Base-by-base conservation (phyloP, 1,139 yeast genomes). In the Debaryomycetaceae sp. region DNA sequence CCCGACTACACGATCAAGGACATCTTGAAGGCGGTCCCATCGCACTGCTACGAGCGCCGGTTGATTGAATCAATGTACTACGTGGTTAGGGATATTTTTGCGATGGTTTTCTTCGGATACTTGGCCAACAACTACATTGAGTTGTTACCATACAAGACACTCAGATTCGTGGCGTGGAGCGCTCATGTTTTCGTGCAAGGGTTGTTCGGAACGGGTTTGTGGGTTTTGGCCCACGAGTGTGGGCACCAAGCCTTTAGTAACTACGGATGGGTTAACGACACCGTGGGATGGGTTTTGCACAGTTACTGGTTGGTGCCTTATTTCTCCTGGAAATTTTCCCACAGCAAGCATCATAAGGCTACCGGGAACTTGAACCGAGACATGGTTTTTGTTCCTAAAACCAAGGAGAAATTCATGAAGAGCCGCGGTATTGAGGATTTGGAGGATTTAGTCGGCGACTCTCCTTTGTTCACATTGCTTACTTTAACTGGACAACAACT, bases 181-280 rank as follows among this genome's bases (percentile, higher is more conserved):
- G 63, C 58, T 30, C 82, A 74, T 43, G 58, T 68, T 37, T 63
- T 64, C 51, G 53, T 61, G 41, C 63, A 68, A 45, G 78, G 79
- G 29, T 61, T 74, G 40, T 65, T 73, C 45, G 73, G 70, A 8
- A 75, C 80, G 30, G 84, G 85, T 37, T 48, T 78, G 33, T 79
- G 84, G 84, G 78, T 79, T 41, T 56, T 79, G 59, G 83, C 83
- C 34, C 84, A 79, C 54, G 84, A 79, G 56, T 79, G 84, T 70
- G 84, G 84, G 41, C 84, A 79, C 55, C 79, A 74, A 53, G 83
- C 83, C 11, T 79, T 79, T 54, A 67, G 78, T 40, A 81, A 77
- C 53, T 78, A 75, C 54, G 75, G 71, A 29, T 63, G 64, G 65
- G 70, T 79, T 44, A 79, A 79, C 50, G 83, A 79, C 54, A 55